Evolutionary conservation across 768 basidiomycete species (phyloP).

Genomic region (Lyophyllum shimeji): DNA sequence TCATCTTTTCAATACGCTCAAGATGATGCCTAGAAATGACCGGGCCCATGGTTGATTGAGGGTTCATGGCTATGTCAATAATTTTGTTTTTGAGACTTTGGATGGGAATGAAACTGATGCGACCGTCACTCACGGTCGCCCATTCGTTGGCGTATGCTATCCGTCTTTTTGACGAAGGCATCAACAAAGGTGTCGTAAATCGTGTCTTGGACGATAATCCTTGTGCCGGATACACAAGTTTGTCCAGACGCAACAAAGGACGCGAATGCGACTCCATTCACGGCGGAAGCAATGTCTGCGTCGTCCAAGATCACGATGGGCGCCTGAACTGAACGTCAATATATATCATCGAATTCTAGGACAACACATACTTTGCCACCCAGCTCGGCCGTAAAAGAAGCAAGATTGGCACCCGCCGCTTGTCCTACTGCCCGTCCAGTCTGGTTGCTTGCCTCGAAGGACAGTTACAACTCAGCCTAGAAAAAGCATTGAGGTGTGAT

Average conservation of each 20-base stretch:
- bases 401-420: slow-evolving; percentile 72
- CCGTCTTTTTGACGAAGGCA: slow-evolving; percentile 59
- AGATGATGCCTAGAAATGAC: slow-evolving; percentile 71
- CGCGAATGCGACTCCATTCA: slow-evolving; percentile 83
- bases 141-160: slow-evolving; percentile 66
- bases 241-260: slow-evolving; percentile 87
- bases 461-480: not conserved
- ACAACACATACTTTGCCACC: slow-evolving; percentile 68
- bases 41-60: slow-evolving; percentile 74
- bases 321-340: slow-evolving; percentile 43
- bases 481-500: not conserved
- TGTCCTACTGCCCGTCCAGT: slow-evolving; percentile 76
- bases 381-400: slow-evolving; percentile 78
- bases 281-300: slow-evolving; percentile 69
- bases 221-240: slow-evolving; percentile 89
- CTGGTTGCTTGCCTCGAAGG: slow-evolving; percentile 66
- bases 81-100: not conserved
- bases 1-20: slow-evolving; percentile 59
- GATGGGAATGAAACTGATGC: not conserved
- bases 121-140: slow-evolving; percentile 61
- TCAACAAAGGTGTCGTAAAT: slow-evolving; percentile 71
- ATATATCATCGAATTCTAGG: not conserved
- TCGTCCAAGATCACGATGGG: slow-evolving; percentile 81
- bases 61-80: slow-evolving; percentile 57
- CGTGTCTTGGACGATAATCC: slow-evolving; percentile 69